Evolutionary conservation across 2,329 filamentous ascomycete genomes (phyloP), one percentile per base, ranked within the genome.

Genomic region (Pseudonectria buxi): DNA sequence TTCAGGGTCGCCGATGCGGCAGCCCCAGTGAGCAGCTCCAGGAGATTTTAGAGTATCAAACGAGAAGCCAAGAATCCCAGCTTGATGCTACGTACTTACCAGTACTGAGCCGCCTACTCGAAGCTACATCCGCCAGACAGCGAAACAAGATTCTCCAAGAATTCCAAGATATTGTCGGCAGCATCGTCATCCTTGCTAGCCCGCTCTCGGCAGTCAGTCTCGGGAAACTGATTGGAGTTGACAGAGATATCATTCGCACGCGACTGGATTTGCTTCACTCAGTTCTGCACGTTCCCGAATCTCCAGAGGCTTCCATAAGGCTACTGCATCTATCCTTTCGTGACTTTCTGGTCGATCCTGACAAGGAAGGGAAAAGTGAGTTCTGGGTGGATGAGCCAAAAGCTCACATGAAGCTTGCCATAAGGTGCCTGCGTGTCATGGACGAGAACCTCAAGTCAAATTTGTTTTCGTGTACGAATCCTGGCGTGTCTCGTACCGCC

Each of bases 261-360:
- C 45, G 36, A 10, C 40, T 62, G 10, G 37, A 54, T 10, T 25
- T 43, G 4, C 54, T 65, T 7, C 56, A 63, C 37, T 60, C 62
- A 0, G 53, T 65, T 5, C 32, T 67, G 0, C 40, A 46, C 16
- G 38, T 65, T 3, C 57, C 61, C 2, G 32, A 32, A 4, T 27
- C 45, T 7, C 2, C 35, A 7, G 30, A 41, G 0, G 10, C 18
- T 4, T 55, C 58, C 0, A 31, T 65, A 4, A 49, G 46, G 12
- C 37, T 58, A 1, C 50, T 61, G 3, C 61, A 67, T 30, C 37
- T 58, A 10, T 64, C 63, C 0, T 67, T 67, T 32, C 54, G 55
- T 12, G 59, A 66, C 28, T 52, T 51, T 3, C 14, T 51, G 2
- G 1, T 41, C 9, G 43, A 59, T 35, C 24, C 42, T n/a, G 34